phyloP scores from a whole-genome alignment of 345 rosid genomes.

The Brassica cretica region DNA sequence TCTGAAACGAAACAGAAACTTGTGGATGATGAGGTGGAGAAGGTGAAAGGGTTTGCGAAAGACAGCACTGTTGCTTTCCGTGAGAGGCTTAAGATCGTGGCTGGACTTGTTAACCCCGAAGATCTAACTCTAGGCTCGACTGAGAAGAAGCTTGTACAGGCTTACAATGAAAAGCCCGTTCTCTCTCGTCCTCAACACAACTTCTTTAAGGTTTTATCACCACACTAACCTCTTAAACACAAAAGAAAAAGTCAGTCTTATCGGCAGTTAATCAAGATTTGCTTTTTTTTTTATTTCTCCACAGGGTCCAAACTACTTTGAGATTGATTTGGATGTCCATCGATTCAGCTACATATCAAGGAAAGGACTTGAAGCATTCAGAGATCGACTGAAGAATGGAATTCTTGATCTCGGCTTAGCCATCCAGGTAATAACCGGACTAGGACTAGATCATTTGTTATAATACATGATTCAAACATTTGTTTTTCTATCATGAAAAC shows the following conservation, averaged over 20 bases:
- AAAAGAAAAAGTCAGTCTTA: not conserved
- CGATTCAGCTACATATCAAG: constrained; percentile 90
- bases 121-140: constrained; percentile 76
- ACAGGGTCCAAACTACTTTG: constrained; percentile 89
- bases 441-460: not conserved
- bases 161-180: constrained; percentile 90
- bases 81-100: constrained; percentile 86
- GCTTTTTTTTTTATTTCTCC: not conserved
- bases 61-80: constrained; percentile 72
- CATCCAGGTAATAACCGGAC: constrained; percentile 63
- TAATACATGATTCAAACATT: not conserved
- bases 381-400: constrained; percentile 77
- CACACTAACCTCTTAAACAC: constrained; percentile 2
- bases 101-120: constrained; percentile 82
- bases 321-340: constrained; percentile 92
- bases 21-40: constrained; percentile 84
- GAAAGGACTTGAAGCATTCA: constrained; percentile 86
- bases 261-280: not conserved
- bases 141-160: constrained; percentile 75
- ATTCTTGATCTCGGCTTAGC: constrained; percentile 78
- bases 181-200: constrained; percentile 96
- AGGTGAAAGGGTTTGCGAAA: constrained; percentile 78
- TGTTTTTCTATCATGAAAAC: constrained; percentile 3
- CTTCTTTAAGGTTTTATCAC: constrained; percentile 54
- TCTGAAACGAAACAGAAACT: constrained; percentile 53